Percentiles rank a stretch among this genome's conserved stretches.
Evolutionary conservation across 2,329 filamentous ascomycete species (phyloP).

Genomic region (Claviceps sorghi): DNA sequence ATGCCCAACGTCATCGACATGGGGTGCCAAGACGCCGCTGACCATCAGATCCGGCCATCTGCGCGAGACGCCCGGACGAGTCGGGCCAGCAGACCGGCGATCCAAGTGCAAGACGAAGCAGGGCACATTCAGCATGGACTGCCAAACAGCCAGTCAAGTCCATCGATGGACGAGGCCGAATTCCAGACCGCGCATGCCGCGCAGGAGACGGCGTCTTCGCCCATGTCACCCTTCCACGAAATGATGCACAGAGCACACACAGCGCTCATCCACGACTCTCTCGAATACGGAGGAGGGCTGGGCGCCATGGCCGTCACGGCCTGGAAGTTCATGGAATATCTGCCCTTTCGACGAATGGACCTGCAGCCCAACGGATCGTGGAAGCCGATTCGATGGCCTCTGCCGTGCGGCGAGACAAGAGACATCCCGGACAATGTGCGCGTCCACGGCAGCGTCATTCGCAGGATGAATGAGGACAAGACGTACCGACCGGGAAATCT

Average conservation of each 20-base stretch:
- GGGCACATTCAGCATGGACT: conserved; percentile 9
- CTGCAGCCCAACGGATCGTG: conserved; percentile 57
- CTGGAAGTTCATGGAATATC: conserved; percentile 70
- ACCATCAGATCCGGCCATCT: conserved; percentile 3
- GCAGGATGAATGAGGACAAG: conserved; percentile 49
- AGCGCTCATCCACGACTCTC: conserved; percentile 53
- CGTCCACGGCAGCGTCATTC: conserved; percentile 61
- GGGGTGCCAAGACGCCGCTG: conserved; percentile 31
- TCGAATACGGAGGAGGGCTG: conserved; percentile 49
- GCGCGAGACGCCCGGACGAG: not conserved
- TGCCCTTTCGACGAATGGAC: conserved; percentile 72
- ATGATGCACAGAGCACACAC: conserved; percentile 43
- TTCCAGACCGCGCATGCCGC: conserved; percentile 1
- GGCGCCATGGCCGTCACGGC: conserved; percentile 39
- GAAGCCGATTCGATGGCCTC: conserved; percentile 67
- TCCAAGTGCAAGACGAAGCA: conserved; percentile 12
- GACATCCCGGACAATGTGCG: conserved; percentile 58
- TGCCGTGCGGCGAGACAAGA: conserved; percentile 62
- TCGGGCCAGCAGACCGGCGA: conserved; percentile 8
- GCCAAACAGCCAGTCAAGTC: conserved; percentile 8
- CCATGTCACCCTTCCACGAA: conserved; percentile 31
- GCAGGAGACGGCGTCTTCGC: conserved; percentile 2
- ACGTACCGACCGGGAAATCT: conserved; percentile 64
- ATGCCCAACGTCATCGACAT: conserved; percentile 50
- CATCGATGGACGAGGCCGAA: conserved; percentile 11